Conservation (phyloP, 495 filamentous ascomycete species). For the Physcia stellaris region DNA sequence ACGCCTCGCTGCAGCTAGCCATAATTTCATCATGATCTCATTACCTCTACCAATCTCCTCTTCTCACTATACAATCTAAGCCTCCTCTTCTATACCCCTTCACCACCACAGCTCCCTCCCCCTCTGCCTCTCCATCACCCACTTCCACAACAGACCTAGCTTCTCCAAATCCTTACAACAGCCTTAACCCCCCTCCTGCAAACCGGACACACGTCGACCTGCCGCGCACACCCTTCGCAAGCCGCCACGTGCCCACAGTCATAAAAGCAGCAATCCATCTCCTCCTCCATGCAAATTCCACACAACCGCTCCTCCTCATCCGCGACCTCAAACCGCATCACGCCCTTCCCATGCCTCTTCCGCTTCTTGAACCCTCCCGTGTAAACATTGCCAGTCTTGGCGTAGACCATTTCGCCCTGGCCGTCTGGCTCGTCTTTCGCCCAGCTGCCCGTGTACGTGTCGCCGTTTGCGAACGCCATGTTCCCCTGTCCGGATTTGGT, state of each 20-base stretch:
- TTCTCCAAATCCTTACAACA: conserved; percentile 45
- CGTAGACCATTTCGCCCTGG: conserved; percentile 43
- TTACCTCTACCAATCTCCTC: no score
- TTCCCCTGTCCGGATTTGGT: conserved; percentile 37
- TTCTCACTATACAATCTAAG: no score
- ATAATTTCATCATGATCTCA: no score
- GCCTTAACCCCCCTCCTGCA: conserved; percentile 45
- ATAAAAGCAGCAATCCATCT: conserved; percentile 47
- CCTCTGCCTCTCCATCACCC: not conserved
- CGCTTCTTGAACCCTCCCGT: conserved; percentile 49
- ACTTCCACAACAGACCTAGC: conserved; percentile 9
- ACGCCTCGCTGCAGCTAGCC: no score
- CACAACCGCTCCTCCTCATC: conserved; percentile 50
- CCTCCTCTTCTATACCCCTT: no score
- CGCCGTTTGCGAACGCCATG: conserved; percentile 47
- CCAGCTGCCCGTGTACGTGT: conserved; percentile 50
- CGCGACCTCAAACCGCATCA: conserved; percentile 47
- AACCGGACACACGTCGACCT: conserved; percentile 51
- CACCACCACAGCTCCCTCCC: no score
- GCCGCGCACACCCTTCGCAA: conserved; percentile 46
- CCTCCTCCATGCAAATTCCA: conserved; percentile 51
- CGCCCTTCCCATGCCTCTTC: conserved; percentile 48
- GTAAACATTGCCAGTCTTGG: conserved; percentile 47
- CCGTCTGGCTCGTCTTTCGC: conserved; percentile 41
- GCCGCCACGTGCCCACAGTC: conserved; percentile 56